Evolutionary conservation across 495 filamentous ascomycete genomes (phyloP), one percentile per base, ranked within the genome.

Genomic region (Tuber umbilicatum): DNA sequence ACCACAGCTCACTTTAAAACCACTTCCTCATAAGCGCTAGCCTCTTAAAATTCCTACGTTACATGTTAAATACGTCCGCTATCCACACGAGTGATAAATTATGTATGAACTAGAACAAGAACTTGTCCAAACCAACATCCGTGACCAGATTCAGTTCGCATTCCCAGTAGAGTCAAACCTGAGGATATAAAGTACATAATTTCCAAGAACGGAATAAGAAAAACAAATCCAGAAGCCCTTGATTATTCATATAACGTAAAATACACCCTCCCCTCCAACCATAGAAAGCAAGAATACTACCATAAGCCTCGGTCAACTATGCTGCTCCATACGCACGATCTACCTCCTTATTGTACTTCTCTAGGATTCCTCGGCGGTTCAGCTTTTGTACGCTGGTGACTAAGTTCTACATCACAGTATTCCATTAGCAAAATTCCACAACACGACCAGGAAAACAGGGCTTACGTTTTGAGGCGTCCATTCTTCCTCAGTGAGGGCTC

Each of bases 401-500:
- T 21, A 92, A 81, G 73, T 84, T 83, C 91, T 92, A 76, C 74
- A 85, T 78, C 85, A 80, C 74, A 75, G 17, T n/a, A 37, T 17
- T 2, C 12, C 2, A 73, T 73, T 38, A 64, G 70, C 70, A 64
- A 14, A 50, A 12, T 27, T 27, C 68, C 21, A 40, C 19, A 42
- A 76, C 10, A 68, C 75, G 2, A 42, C 2, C 67, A 45, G 14
- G 47, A 27, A 68, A 55, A 42, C 21, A 43, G 35, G 7, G 74
- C 93, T 90, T 87, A 97, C 94, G 84, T 97, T 98, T 73, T 96
- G 91, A 71, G 95, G 92, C 37, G 91, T 97, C 95, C 95, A 99
- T 83, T 99, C 95, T 84, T 99, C 94, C 77, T 97, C 94, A 1
- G 93, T 91, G 81, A 98, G 83, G 9, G 97, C 93, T 21, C 96